Evolutionary conservation across 179 eudicot genomes (phyloP).

Genomic region (Spergularia azorica): DNA sequence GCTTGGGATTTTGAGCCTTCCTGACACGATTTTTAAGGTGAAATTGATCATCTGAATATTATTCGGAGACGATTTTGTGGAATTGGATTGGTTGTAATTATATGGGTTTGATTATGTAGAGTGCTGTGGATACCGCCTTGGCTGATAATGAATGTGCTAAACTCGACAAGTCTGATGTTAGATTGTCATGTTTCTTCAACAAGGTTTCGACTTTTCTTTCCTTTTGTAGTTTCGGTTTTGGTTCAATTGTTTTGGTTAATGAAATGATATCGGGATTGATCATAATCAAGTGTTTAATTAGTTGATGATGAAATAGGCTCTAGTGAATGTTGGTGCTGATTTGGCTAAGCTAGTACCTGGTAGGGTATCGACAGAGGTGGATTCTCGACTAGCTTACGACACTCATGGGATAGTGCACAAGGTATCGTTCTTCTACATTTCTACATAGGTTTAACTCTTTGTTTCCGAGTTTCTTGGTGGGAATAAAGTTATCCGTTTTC

Average conservation of each 20-base stretch:
- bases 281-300: conserved; percentile 3
- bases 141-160: conserved; percentile 69
- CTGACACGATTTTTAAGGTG: conserved; percentile 90
- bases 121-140: conserved; percentile 96
- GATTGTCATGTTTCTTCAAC: conserved; percentile 71
- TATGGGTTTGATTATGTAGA: conserved; percentile 37
- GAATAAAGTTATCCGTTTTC: too few species aligned
- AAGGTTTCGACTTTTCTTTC: conserved; percentile 51
- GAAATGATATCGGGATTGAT: not conserved
- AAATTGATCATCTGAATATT: not conserved
- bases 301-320: conserved; percentile 57
- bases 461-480: not conserved
- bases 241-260: not conserved
- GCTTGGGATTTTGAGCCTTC: conserved; percentile 91
- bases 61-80: not conserved
- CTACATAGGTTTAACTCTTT: not conserved
- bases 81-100: not conserved
- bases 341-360: conserved; percentile 96
- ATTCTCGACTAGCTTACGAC: conserved; percentile 96
- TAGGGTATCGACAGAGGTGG: conserved; percentile 94
- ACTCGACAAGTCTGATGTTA: conserved; percentile 50
- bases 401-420: conserved; percentile 71
- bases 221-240: not conserved
- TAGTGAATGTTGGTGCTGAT: conserved; percentile 88
- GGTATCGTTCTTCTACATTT: conserved; percentile 38